These are phyloP conservation scores for Scheffersomyces quercinus DNA, from an alignment of 1,139 yeast genomes.

Conservation along the genomic window DNA sequence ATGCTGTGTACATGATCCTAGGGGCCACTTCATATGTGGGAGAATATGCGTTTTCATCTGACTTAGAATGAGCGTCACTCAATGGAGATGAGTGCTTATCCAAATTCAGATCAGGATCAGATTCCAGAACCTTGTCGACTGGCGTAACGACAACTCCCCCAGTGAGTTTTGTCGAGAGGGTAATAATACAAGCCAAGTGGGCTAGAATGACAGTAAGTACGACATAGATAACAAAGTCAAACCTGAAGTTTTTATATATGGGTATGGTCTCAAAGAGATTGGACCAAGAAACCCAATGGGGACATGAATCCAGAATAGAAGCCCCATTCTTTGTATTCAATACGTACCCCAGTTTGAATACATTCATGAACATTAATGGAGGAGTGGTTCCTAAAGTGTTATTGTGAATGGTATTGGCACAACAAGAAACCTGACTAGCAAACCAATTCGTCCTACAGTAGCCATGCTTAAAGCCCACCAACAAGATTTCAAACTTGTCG, in stretches of 20 bases:
- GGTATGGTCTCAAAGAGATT: constrained; percentile 23
- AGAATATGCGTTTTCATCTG: constrained; percentile 7
- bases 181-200: constrained; percentile 45
- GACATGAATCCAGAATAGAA: constrained; percentile 21
- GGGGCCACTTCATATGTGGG: constrained; percentile 1
- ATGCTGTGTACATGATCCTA: constrained; percentile 51
- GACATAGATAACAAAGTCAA: constrained; percentile 43
- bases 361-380: constrained; percentile 10
- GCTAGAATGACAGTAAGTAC: constrained; percentile 46
- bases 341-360: constrained; percentile 25
- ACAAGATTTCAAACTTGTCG: constrained; percentile 49
- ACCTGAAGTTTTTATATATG: constrained; percentile 11
- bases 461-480: constrained; percentile 58
- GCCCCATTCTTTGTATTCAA: constrained; percentile 5
- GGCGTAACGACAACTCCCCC: constrained; percentile 3
- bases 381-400: constrained; percentile 1
- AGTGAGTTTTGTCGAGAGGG: constrained; percentile 51
- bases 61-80: not conserved
- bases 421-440: constrained; percentile 47
- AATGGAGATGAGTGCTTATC: not conserved
- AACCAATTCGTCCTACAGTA: constrained; percentile 53
- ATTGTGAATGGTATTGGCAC: constrained; percentile 16
- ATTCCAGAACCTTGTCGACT: constrained; percentile 1
- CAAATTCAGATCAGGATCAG: constrained; percentile 1
- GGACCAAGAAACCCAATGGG: constrained; percentile 54